Percentiles rank a stretch among this genome's conserved stretches.
Conservation (phyloP, 2,329 filamentous ascomycete species). For the Cladosporium sp. region DNA sequence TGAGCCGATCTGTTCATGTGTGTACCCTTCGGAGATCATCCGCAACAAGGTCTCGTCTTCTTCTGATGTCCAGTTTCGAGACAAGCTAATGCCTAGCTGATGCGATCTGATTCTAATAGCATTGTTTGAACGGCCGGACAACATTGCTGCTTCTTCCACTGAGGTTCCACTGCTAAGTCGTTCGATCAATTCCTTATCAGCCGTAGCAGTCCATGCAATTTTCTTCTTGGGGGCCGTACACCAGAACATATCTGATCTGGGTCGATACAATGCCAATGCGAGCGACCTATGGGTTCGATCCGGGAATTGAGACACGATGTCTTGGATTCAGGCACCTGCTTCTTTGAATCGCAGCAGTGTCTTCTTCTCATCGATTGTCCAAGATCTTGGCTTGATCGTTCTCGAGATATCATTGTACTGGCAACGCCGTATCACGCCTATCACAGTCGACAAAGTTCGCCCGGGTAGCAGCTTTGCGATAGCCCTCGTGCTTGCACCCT, state of each 20-base stretch:
- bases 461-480: neutral
- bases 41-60: neutral
- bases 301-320: neutral
- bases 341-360: neutral
- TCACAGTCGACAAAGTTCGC: neutral
- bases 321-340: neutral
- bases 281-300: neutral
- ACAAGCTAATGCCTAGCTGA: neutral
- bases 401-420: neutral
- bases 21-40: neutral
- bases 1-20: neutral
- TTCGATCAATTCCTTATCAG: neutral
- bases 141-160: neutral
- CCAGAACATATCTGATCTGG: neutral
- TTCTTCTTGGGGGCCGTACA: neutral
- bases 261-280: neutral
- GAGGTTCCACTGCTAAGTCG: neutral
- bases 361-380: neutral
- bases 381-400: neutral
- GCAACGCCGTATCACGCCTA: neutral
- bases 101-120: neutral
- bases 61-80: neutral
- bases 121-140: neutral
- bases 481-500: neutral
- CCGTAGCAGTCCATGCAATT: neutral